Evolutionary conservation across 2,329 filamentous ascomycete species (phyloP), one percentile per base, ranked within the genome.

Genomic region (Epichloe coenophiala): DNA sequence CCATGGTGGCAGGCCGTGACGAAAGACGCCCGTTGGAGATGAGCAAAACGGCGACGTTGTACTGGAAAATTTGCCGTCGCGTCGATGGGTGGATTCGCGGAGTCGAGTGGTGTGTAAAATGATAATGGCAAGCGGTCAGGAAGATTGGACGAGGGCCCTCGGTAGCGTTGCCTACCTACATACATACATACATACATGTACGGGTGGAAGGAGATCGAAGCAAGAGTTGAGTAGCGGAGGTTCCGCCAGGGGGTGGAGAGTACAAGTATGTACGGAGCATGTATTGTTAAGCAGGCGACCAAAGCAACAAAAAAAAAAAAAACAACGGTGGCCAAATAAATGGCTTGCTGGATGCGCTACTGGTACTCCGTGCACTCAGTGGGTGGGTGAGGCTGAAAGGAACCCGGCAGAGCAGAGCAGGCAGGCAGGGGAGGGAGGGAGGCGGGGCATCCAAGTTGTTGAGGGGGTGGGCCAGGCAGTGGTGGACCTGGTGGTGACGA

Each of bases 1-100:
- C 72, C 73, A 75, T 75, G 52, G 52, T 49, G 52, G 49, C 49
- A 48, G 33, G 27, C 33, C 19, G 15, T 23, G 38, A 38, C 41
- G 19, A 48, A 36, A 6, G 36, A 45, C 23, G n/a, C 27, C n/a
- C 13, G 40, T 41, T 35, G 38, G 17, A 9, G 46, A 49, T 17
- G 17, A 38, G 47, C 39, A 44, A 31, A 43, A 19, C 17, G 31
- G 11, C 27, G 9, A 33, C 2, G 45, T n/a, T 12, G 23, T 21
- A 4, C 15, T 8, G 4, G 9, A 27, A 1, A 27, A 23, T 23
- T 23, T 6, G 23, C 23, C 23, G 23, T 33, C 38, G n/a, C 23
- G 23, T 33, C 38, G 12, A 15, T 11, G 19, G 33, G 8, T 5
- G 15, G 19, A 9, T 9, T 8, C 12, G 12, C 11, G 49, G 21